Percentiles rank a stretch among this genome's conserved stretches.
phyloP scores from a whole-genome alignment of 805 yeast species.

The Suhomyces prunicola region DNA sequence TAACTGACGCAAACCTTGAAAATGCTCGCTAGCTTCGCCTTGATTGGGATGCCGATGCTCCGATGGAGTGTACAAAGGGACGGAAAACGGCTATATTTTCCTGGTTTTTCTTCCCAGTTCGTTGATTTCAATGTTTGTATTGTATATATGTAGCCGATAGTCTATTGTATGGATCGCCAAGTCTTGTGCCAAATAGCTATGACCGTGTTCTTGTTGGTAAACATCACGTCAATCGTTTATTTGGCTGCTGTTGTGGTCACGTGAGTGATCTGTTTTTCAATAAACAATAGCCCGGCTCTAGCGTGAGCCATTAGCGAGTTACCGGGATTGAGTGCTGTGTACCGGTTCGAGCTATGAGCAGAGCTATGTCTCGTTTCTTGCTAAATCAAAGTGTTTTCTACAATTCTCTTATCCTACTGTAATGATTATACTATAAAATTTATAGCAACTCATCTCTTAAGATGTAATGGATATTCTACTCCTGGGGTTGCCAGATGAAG shows the following conservation, averaged over 20 bases:
- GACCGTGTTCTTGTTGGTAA: not conserved
- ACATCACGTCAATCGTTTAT: not conserved
- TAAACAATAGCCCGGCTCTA: not conserved
- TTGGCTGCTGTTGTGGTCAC: not conserved
- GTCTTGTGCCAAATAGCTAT: not conserved
- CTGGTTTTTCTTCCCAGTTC: not conserved
- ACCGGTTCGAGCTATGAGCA: too few species aligned
- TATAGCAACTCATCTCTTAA: not conserved
- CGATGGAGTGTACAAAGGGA: not conserved
- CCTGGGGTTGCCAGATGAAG: conserved; percentile 1
- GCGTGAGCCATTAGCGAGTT: not conserved
- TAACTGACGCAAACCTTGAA: not conserved
- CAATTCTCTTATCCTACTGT: not conserved
- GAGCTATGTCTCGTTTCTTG: too few species aligned
- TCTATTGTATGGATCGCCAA: not conserved
- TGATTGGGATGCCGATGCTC: not conserved
- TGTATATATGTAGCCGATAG: not conserved
- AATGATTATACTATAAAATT: not conserved
- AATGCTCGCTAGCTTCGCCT: not conserved
- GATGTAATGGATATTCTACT: not conserved
- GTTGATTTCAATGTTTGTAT: not conserved
- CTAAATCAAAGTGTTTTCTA: too few species aligned
- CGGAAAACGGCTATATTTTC: not conserved
- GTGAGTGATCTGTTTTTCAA: not conserved
- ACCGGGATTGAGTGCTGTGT: too few species aligned